Evolutionary conservation across 73 alveolate genomes (phyloP), one percentile per base, ranked within the genome.

Genomic region (Tetrahymena borealis): DNA sequence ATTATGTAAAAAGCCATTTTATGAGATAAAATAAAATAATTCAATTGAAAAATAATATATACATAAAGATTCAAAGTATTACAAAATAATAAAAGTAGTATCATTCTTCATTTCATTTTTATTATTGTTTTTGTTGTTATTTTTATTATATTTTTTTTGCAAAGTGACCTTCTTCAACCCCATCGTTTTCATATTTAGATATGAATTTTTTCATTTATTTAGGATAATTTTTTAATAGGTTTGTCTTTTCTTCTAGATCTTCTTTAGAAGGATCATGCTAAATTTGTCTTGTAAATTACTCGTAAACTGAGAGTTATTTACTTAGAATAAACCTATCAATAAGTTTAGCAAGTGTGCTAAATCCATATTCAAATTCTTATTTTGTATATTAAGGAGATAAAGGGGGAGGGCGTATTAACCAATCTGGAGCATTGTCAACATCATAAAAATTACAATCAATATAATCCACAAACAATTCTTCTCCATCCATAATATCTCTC

Each of bases 401-500:
- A 1, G 93, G 95, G 32, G 95, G 93, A 39, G 95, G 93, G 37
- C 91, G 78, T 18, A 93, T 38, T 16, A 93, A 10, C 93, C 93
- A 85, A 79, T 93, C 95, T 20, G 93, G 95, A 11, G 78, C 9
- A 31, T 93, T 90, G 39, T 93, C 93, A 38, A 85, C 78, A 40
- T 93, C 92, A 78, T 79, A 85, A 33, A 93, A 78, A 85, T 78
- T 40, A 12, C 91, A 85, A 33, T 93, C 93, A 38, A 93, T 79
- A 40, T 93, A 93, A 93, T 93, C 95, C 18, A 93, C 90, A 40
- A 39, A 93, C 13, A 93, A 42, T n/a, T 93, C 95, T 33, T 93
- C 93, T 1, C 91, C 93, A 40, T 93, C 95, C 7, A 39, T 31
- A 18, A 85, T 93, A 31, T 85, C 95, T 20, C 91, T 93, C 32